Conservation (phyloP, 164 flowering plant species). For the Kalanchoe fedtschenkoi region DNA sequence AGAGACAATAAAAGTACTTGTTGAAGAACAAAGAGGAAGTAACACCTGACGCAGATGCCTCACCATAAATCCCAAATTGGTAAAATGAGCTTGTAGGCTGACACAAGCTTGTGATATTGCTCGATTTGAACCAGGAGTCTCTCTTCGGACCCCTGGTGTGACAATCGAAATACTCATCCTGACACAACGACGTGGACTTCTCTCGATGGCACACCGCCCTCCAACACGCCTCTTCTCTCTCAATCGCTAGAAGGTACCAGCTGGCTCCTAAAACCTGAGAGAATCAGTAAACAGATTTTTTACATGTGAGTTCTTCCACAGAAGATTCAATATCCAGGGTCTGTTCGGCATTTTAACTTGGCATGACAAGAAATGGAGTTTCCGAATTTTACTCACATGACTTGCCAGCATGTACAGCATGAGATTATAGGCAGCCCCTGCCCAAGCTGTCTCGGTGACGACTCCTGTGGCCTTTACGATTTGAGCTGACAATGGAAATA, state of each 20-base stretch:
- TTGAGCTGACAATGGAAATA: conserved; percentile 41
- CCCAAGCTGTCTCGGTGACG: conserved; percentile 60
- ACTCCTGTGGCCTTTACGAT: conserved; percentile 53
- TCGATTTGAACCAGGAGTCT: conserved; percentile 30
- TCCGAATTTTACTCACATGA: conserved; percentile 41
- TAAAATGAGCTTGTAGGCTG: conserved; percentile 24
- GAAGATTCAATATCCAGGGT: no score
- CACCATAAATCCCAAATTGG: conserved; percentile 53
- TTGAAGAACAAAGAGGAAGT: conserved; percentile 41
- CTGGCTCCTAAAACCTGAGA: conserved; percentile 52
- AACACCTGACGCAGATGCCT: conserved; percentile 35
- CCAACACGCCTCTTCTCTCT: conserved; percentile 65
- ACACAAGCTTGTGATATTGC: conserved; percentile 37
- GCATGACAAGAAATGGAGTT: not conserved
- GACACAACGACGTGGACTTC: conserved; percentile 17
- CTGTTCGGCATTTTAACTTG: no score
- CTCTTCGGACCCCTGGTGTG: conserved; percentile 18
- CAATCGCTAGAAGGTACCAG: conserved; percentile 61
- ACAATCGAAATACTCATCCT: conserved; percentile 35
- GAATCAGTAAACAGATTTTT: not conserved
- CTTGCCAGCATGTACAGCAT: conserved; percentile 64
- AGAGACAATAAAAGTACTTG: conserved; percentile 62
- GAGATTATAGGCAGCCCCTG: conserved; percentile 64
- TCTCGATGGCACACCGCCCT: conserved; percentile 27
- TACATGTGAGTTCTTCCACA: not conserved